A percentile compares a stretch with the other conserved stretches of the same genome.
These are phyloP conservation scores for Tetrapisispora namnaoensis DNA, from an alignment of 805 yeast species.

Conservation along the genomic window DNA sequence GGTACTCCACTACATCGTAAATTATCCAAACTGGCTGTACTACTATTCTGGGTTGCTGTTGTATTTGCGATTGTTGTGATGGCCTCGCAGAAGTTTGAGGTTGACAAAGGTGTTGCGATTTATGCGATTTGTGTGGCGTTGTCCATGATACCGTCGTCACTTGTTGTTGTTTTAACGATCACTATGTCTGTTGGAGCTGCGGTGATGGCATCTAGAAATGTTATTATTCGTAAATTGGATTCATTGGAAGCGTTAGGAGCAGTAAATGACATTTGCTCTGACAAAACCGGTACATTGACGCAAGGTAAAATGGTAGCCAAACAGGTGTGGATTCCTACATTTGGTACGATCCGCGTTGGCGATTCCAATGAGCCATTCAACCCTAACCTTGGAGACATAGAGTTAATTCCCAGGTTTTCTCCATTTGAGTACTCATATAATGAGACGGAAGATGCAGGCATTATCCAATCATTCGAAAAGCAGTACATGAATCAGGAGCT, in stretches of 20 bases:
- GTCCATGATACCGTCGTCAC: conserved; percentile 97
- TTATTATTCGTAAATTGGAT: conserved; percentile 87
- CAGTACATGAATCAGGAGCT: conserved; percentile 9
- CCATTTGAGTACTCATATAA: conserved; percentile 25
- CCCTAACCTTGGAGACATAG: conserved; percentile 88
- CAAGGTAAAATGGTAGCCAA: conserved; percentile 86
- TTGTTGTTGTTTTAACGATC: conserved; percentile 94
- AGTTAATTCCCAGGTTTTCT: conserved; percentile 66
- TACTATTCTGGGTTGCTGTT: conserved; percentile 69
- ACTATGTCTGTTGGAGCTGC: conserved; percentile 93
- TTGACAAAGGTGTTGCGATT: conserved; percentile 73
- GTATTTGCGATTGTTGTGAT: conserved; percentile 75
- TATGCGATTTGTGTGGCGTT: conserved; percentile 93
- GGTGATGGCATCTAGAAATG: conserved; percentile 89
- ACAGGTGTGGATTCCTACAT: conserved; percentile 74
- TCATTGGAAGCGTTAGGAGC: conserved; percentile 92
- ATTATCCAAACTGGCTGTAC: conserved; percentile 66
- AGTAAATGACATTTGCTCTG: conserved; percentile 86
- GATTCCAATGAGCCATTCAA: conserved; percentile 71
- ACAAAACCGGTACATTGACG: conserved; percentile 85
- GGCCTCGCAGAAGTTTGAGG: conserved; percentile 71
- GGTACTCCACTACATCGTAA: conserved; percentile 80
- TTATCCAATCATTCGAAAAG: conserved; percentile 17
- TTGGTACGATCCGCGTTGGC: conserved; percentile 53
- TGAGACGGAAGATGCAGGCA: conserved; percentile 25